Percentiles rank a stretch among this genome's conserved stretches.
Conservation (phyloP, 345 rosid genomes). For the Anastatica hierochuntica region DNA sequence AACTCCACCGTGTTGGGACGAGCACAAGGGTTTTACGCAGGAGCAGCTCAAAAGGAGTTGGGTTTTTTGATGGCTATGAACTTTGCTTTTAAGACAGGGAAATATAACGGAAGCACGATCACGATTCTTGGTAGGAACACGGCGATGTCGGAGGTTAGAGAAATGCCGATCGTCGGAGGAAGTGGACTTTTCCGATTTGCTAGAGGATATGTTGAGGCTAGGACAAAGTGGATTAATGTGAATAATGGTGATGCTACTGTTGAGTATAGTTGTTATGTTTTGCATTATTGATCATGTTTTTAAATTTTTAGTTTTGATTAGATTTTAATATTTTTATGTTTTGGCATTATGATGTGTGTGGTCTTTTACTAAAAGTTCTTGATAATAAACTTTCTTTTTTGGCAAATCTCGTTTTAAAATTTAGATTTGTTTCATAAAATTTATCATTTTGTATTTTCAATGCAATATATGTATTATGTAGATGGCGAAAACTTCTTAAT, state of each 20-base stretch:
- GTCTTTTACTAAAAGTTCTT: too few species aligned
- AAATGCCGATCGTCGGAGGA: slow-evolving; percentile 61
- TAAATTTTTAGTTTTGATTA: neutral
- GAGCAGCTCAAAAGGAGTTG: slow-evolving; percentile 31
- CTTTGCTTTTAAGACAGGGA: slow-evolving; percentile 29
- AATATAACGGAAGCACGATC: slow-evolving; percentile 35
- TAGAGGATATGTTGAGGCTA: slow-evolving; percentile 45
- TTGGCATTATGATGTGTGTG: too few species aligned
- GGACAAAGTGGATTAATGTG: slow-evolving; percentile 26
- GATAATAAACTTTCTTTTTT: too few species aligned
- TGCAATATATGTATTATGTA: too few species aligned
- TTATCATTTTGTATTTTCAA: too few species aligned
- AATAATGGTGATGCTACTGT: slow-evolving; percentile 25
- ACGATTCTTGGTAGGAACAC: slow-evolving; percentile 47
- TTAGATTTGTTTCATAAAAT: too few species aligned
- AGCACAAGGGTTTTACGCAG: slow-evolving; percentile 52
- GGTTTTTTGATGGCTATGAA: slow-evolving; percentile 49
- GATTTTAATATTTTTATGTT: too few species aligned
- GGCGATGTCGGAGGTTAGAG: slow-evolving; percentile 31
- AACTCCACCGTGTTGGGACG: slow-evolving; percentile 45
- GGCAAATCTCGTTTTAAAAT: too few species aligned
- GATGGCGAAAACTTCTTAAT: too few species aligned
- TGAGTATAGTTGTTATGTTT: slow-evolving; percentile 34
- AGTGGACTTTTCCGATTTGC: slow-evolving; percentile 54
- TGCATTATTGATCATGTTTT: slow-evolving; percentile 31